Conservation (phyloP, 176 grass and related monocot genomes). For the Musa beccarii region DNA sequence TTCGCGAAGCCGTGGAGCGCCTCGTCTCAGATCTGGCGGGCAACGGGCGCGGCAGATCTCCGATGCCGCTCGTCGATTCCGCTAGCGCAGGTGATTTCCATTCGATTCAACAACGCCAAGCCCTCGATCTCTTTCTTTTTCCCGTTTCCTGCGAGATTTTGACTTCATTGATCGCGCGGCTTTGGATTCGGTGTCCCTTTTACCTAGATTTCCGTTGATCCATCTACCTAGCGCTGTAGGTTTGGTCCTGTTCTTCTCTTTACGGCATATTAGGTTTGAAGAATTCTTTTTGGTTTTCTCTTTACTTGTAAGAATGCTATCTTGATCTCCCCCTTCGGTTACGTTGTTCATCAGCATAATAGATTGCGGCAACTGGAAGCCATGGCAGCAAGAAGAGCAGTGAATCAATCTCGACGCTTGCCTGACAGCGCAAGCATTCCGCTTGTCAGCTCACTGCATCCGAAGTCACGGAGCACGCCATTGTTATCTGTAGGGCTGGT, state of each 20-base stretch:
- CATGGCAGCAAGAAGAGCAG: conserved; percentile 45
- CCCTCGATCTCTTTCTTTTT: background rate
- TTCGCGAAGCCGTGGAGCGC: background rate
- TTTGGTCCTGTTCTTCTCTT: background rate
- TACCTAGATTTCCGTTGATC: too few relatives aligned
- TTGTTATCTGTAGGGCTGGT: conserved; percentile 67
- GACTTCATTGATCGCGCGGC: too few relatives aligned
- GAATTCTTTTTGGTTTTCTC: background rate
- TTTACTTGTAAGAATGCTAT: background rate
- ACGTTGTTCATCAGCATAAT: background rate
- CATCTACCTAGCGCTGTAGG: background rate
- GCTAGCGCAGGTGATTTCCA: background rate
- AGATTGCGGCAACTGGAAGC: background rate
- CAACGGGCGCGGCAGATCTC: background rate
- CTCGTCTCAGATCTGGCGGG: background rate
- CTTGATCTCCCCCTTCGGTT: background rate
- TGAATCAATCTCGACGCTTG: conserved; percentile 63
- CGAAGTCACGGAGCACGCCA: conserved; percentile 64
- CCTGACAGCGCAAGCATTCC: conserved; percentile 43
- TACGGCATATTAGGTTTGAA: background rate
- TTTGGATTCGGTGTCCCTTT: too few relatives aligned
- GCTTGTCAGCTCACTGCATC: conserved; percentile 48
- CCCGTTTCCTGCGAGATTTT: too few relatives aligned
- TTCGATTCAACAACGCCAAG: background rate
- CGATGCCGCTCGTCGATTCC: background rate